phyloP scores from a whole-genome alignment of 768 basidiomycete genomes.

The Trametes maxima region DNA sequence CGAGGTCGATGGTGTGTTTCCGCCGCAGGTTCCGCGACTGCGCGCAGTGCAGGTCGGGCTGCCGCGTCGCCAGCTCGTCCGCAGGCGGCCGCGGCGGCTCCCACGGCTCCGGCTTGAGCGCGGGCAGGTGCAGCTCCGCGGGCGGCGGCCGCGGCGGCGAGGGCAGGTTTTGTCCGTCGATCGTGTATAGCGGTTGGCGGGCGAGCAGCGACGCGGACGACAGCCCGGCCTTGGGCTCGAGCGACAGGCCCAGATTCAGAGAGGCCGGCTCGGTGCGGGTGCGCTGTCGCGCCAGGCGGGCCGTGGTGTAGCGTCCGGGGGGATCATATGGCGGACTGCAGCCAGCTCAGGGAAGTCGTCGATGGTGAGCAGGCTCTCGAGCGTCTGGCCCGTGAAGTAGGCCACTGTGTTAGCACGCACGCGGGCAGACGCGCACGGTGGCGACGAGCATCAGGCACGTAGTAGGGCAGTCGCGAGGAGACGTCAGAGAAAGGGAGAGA shows the following conservation, averaged over 20 bases:
- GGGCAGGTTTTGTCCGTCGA: constrained; percentile 9
- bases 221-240: not conserved
- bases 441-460: constrained; percentile 1
- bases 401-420: constrained; percentile 33
- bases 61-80: constrained; percentile 21
- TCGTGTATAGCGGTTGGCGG: constrained; percentile 10
- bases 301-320: constrained; percentile 38
- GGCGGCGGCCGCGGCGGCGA: constrained; percentile 4
- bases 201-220: constrained; percentile 3
- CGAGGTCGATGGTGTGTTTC: constrained; percentile 40
- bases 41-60: constrained; percentile 21
- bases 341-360: constrained; percentile 38
- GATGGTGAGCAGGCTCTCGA: constrained; percentile 21
- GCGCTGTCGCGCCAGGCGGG: constrained; percentile 34
- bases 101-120: constrained; percentile 23
- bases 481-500: constrained; percentile 10
- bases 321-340: constrained; percentile 29
- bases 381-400: constrained; percentile 40
- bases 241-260: not conserved
- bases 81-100: constrained; percentile 15
- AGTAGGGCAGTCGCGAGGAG: constrained; percentile 3
- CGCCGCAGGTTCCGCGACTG: constrained; percentile 22
- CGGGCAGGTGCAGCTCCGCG: constrained; percentile 8
- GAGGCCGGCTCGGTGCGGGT: constrained; percentile 10
- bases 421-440: not conserved